phyloP scores from a whole-genome alignment of 2,329 filamentous ascomycete species.

The Mollisiaceae sp. region DNA sequence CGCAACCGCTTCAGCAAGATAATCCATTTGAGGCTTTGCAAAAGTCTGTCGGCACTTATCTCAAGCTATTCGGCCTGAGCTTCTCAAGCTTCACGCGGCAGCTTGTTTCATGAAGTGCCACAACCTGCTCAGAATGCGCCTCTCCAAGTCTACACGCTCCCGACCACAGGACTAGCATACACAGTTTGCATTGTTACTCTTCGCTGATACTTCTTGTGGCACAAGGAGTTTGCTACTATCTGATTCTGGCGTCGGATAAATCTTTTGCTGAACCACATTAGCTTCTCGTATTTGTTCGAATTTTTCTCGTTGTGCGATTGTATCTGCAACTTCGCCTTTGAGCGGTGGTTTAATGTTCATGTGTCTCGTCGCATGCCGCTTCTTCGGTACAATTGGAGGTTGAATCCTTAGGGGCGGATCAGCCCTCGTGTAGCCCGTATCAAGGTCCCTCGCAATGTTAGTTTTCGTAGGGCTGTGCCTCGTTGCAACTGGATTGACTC shows the following conservation, averaged over 20 bases:
- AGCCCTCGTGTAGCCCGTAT: not conserved
- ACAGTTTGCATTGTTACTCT: not conserved
- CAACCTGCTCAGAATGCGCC: too few species aligned
- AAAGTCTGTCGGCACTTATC: too few species aligned
- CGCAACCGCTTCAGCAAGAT: too few species aligned
- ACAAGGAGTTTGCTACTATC: not conserved
- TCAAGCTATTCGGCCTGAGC: too few species aligned
- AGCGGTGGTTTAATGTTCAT: not conserved
- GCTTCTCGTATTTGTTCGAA: not conserved
- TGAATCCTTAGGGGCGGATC: not conserved
- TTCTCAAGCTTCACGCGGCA: too few species aligned
- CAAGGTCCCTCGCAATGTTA: not conserved
- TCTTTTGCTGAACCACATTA: not conserved
- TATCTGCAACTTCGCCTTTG: not conserved
- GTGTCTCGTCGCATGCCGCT: not conserved
- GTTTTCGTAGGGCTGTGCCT: slow-evolving; percentile 4
- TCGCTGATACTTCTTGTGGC: not conserved
- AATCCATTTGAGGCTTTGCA: too few species aligned
- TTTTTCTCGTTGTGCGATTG: not conserved
- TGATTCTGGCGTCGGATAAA: not conserved
- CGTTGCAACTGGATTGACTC: not conserved
- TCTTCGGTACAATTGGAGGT: not conserved
- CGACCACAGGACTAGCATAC: too few species aligned
- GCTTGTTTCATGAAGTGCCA: too few species aligned
- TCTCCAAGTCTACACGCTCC: too few species aligned